Base-by-base conservation (phyloP, 2,329 filamentous ascomycete genomes). In the Fusarium penzigii region DNA sequence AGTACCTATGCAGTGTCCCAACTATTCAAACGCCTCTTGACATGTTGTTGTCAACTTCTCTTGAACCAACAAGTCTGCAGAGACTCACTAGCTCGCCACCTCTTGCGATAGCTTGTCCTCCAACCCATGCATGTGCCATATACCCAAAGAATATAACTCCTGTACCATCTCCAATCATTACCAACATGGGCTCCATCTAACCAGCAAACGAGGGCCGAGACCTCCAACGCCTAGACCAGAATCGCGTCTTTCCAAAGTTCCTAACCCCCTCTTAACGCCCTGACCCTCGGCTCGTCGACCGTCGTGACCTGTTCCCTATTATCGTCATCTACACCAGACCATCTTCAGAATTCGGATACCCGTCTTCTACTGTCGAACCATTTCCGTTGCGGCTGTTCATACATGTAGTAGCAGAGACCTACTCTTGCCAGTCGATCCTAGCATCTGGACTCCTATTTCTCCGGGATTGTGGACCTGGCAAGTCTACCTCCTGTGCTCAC, bases 401-500 rank as follows among this genome's bases (percentile, higher is more conserved):
- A 63, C 49, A 69, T 53, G 53, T 70, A 66, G 58, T 72, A 67
- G 60, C 70, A 75, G 48, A 73, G 64, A 58, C 68, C 62, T 55
- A 73, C 61, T 58, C 68, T 66, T 57, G 68, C 66, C 66, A 73
- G 60, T 65, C 71, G 67, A 62, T 71, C 69, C 72, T 68, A 74
- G 57, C 72, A 63, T 65, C 65, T 66, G 49, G 70, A 67, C 68
- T 75, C 75, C 79, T 83, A 83, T 69, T 76, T 79, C 72, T 85
- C 82, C 63, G 82, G 81, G 69, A 85, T 85, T 64, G 82, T 80
- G 63, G 80, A 80, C 72, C 80, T 85, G 55, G 84, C 84, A 67
- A 93, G 78, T 61, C 88, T 80, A 44, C 89, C 89, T 43, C 89
- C 89, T 25, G 87, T 89, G 68, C 89, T 92, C 56, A 90, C 85